A percentile compares a stretch with the other conserved stretches of the same genome.
These are phyloP conservation scores for Cochlearia excelsa DNA, from an alignment of 345 rosid genomes.

Conservation along the genomic window DNA sequence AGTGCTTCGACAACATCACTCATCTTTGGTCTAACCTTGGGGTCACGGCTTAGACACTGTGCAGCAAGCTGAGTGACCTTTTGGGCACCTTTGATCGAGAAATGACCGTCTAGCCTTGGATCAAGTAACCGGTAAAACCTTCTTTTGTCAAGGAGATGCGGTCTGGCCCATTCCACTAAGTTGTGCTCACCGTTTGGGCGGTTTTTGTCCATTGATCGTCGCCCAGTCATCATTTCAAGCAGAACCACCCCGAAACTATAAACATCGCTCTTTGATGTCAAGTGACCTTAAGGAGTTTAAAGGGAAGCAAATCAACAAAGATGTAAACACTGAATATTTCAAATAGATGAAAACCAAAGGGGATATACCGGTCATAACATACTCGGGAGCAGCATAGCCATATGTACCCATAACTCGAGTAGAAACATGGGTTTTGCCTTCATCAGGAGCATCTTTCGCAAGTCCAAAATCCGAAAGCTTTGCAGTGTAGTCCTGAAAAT, in stretches of 20 bases:
- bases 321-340: not conserved
- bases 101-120: slow-evolving; percentile 78
- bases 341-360: not conserved
- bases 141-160: slow-evolving; percentile 70
- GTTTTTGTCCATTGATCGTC: slow-evolving; percentile 78
- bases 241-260: slow-evolving; percentile 85
- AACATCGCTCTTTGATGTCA: slow-evolving; percentile 78
- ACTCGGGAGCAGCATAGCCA: too few relatives aligned
- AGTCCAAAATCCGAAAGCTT: slow-evolving; percentile 97
- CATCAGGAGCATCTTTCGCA: slow-evolving; percentile 98
- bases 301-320: slow-evolving; percentile 7
- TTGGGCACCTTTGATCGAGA: slow-evolving; percentile 73
- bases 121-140: slow-evolving; percentile 72
- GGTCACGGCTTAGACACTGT: slow-evolving; percentile 77
- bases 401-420: slow-evolving; percentile 99
- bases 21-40: too few relatives aligned
- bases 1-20: too few relatives aligned
- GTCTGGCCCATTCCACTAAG: slow-evolving; percentile 84
- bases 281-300: slow-evolving; percentile 51
- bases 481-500: slow-evolving; percentile 81
- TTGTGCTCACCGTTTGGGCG: slow-evolving; percentile 77
- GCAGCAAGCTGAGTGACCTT: slow-evolving; percentile 75
- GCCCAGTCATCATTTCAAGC: slow-evolving; percentile 73
- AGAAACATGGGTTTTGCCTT: slow-evolving; percentile 95
- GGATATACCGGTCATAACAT: slow-evolving; percentile 91